Percentiles rank a stretch among this genome's conserved stretches.
These are phyloP conservation scores for Nepenthes gracilis DNA, from an alignment of 148 eudicot species.

Conservation along the genomic window DNA sequence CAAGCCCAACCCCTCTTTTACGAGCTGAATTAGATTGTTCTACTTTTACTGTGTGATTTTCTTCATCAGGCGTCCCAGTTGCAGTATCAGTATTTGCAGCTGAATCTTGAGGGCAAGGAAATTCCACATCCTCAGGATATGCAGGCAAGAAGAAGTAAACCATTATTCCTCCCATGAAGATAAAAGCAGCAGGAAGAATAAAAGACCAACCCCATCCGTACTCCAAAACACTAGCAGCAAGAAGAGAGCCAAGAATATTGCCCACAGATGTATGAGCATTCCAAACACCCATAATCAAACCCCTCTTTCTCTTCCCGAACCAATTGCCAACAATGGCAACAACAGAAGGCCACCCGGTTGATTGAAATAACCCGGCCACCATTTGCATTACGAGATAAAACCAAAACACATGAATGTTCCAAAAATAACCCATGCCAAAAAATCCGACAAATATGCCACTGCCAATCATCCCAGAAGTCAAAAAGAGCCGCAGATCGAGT, in stretches of 20 bases:
- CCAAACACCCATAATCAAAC: conserved; percentile 96
- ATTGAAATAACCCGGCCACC: conserved; percentile 90
- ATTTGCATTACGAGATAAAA: conserved; percentile 77
- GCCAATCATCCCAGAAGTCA: conserved; percentile 84
- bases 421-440: conserved; percentile 82
- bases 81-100: conserved; percentile 7
- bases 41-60: conserved; percentile 27
- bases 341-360: conserved; percentile 98
- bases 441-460: conserved; percentile 86
- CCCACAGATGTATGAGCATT: conserved; percentile 97
- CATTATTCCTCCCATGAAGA: conserved; percentile 53
- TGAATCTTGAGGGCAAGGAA: conserved; percentile 32
- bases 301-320: conserved; percentile 92
- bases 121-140: conserved; percentile 90
- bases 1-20: conserved; percentile 60
- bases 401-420: conserved; percentile 66
- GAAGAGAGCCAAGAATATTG: conserved; percentile 76
- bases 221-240: conserved; percentile 81
- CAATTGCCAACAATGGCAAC: conserved; percentile 95
- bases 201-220: conserved; percentile 99
- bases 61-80: conserved; percentile 25
- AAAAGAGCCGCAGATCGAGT: conserved; percentile 66
- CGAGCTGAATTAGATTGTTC: conserved; percentile 18
- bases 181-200: conserved; percentile 64
- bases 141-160: conserved; percentile 78